Percentiles rank a stretch among this genome's conserved stretches.
Conservation (phyloP, 371 early-diverging fungal species). For the Nematocida sp. region DNA sequence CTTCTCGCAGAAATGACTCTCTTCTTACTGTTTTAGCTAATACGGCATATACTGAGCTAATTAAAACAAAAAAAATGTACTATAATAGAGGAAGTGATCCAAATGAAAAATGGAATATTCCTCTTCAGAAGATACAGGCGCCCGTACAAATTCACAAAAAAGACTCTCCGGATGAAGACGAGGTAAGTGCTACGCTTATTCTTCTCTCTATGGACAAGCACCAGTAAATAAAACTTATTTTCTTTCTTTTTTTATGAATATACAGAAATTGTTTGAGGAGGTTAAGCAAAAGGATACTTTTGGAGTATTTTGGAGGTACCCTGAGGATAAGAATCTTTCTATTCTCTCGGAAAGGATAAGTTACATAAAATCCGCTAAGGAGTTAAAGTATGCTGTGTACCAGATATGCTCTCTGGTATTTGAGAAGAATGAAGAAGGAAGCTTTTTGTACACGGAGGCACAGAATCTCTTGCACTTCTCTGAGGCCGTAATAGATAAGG, state of each 20-base stretch:
- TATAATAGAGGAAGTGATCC: slow-evolving; percentile 36
- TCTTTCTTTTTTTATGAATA: slow-evolving; percentile 52
- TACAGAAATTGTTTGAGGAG: slow-evolving; percentile 44
- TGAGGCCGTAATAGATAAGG: slow-evolving; percentile 22
- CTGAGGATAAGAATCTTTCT: slow-evolving; percentile 50
- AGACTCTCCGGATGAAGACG: slow-evolving; percentile 36
- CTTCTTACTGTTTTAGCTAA: slow-evolving; percentile 46
- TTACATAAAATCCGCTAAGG: slow-evolving; percentile 37
- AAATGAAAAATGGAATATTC: slow-evolving; percentile 45
- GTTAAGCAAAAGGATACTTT: slow-evolving; percentile 24
- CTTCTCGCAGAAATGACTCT: slow-evolving; percentile 3
- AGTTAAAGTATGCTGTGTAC: slow-evolving; percentile 14
- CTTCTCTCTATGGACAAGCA: slow-evolving; percentile 18
- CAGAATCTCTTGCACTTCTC: slow-evolving; percentile 48
- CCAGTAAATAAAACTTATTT: slow-evolving; percentile 5
- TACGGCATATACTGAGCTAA: slow-evolving; percentile 47
- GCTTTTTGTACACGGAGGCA: slow-evolving; percentile 47
- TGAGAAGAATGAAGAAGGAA: slow-evolving; percentile 51
- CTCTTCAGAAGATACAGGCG: slow-evolving; percentile 39
- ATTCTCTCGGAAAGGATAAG: slow-evolving; percentile 14
- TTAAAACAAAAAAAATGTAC: slow-evolving; percentile 54
- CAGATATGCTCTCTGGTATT: slow-evolving; percentile 48
- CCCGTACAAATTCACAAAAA: slow-evolving; percentile 6
- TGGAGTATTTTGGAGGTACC: slow-evolving; percentile 50
- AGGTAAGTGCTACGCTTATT: slow-evolving; percentile 35